Evolutionary conservation across 345 rosid genomes (phyloP), one percentile per base, ranked within the genome.

Genomic region (Hypericum androsaemum): DNA sequence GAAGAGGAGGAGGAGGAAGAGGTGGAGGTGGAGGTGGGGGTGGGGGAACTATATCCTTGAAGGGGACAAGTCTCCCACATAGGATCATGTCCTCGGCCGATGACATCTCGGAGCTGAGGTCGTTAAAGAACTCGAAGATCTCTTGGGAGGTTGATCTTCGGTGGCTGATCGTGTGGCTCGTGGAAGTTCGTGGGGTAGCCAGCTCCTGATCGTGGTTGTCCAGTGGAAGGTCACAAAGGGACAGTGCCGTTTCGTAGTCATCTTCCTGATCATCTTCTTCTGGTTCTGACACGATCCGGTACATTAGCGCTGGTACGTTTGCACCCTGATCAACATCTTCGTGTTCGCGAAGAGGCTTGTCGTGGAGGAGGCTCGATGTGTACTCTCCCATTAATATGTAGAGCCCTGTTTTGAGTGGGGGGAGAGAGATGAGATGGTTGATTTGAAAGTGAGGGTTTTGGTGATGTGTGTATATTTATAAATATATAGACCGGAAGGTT

Each of bases 31-130:
- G 65, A 8, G 53, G 50, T 10, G 51, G 37, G 36, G 69, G 42
- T 41, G 55, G 49, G 43, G 54, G 37, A 1, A 62, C 37, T 49
- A 50, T 69, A 39, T 66, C 48, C 7, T 60, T 72, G 51, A 76
- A 67, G 3, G 92, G 78, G 37, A 86, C 61, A 64, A 86, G 82
- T 56, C 78, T 81, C 8, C 95, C 95, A 52, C 72, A 65, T 55
- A 76, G 70, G 60, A 86, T 75, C 44, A 83, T 73, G 50, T 83
- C 86, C 52, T 86, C 92, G n/a, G 95, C 88, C 0, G 94, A 76
- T 32, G 79, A 68, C 77, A 80, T 77, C 35, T 74, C 76, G 28
- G 71, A 62, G 50, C 65, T 64, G 8, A 71, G 39, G 61, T 74
- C 60, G 46, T 53, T 56, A n/a, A 67, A 46, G 42, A 85, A 85